A percentile compares a stretch with the other conserved stretches of the same genome.
Evolutionary conservation across 2,329 filamentous ascomycete genomes (phyloP).

Genomic region (Domatiomyces globalis): DNA sequence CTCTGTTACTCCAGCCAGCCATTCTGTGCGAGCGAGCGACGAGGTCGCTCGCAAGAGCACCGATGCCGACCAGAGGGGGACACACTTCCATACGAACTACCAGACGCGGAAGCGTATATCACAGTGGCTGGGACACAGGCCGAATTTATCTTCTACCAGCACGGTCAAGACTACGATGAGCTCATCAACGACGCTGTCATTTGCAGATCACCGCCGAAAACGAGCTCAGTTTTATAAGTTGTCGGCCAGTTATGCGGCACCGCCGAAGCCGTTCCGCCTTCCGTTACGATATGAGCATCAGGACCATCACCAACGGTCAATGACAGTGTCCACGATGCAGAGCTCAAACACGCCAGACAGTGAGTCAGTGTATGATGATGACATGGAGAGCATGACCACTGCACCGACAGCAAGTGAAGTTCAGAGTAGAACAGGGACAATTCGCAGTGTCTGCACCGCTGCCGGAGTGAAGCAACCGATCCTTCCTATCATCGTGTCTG

Average conservation of each 20-base stretch:
- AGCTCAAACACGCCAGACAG: conserved; percentile 14
- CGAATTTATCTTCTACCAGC: conserved; percentile 13
- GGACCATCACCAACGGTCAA: conserved; percentile 11
- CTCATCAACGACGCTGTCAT: conserved; percentile 13
- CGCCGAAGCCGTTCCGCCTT: conserved; percentile 9
- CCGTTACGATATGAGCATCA: conserved; percentile 3
- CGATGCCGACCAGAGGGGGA: background rate
- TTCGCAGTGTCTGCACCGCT: conserved; percentile 7
- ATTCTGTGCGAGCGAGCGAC: no score
- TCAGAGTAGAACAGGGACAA: conserved; percentile 10
- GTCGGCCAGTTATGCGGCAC: conserved; percentile 3
- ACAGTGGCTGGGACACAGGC: conserved; percentile 13
- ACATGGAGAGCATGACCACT: conserved; percentile 12
- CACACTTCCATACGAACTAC: conserved; percentile 8
- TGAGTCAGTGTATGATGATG: conserved; percentile 6
- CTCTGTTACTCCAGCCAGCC: no score
- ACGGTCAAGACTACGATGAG: conserved; percentile 6
- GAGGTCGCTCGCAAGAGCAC: background rate
- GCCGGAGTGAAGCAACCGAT: conserved; percentile 3
- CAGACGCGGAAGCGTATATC: conserved; percentile 14
- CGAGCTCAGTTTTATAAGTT: conserved; percentile 17
- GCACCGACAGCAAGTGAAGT: conserved; percentile 10
- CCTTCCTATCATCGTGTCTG: conserved; percentile 5
- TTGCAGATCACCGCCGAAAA: conserved; percentile 16
- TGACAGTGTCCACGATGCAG: conserved; percentile 16